These are phyloP conservation scores for Trichothecium sympodiale DNA, from an alignment of 2,329 filamentous ascomycete species.

Conservation along the genomic window DNA sequence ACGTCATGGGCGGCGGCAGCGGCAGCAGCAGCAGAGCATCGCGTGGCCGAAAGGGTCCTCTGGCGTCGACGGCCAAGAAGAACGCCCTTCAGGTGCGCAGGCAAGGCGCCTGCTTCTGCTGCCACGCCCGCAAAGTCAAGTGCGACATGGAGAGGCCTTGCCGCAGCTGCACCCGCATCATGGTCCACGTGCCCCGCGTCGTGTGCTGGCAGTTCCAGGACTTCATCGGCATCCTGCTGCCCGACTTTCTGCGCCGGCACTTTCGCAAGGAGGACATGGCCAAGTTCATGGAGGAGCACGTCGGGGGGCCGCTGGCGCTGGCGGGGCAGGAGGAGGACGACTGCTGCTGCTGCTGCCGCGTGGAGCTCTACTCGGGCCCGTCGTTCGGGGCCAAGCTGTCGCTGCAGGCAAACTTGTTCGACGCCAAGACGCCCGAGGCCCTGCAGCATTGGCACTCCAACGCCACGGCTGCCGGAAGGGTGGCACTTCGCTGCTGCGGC, in stretches of 20 bases:
- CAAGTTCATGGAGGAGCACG: constrained; percentile 36
- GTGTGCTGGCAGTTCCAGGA: constrained; percentile 50
- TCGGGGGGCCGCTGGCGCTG: constrained; percentile 13
- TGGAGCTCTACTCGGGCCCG: constrained; percentile 37
- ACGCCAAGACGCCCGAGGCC: constrained; percentile 33
- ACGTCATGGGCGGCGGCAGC: constrained; percentile 27
- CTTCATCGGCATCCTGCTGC: constrained; percentile 41
- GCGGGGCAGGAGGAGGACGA: too few species aligned
- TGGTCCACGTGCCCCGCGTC: constrained; percentile 36
- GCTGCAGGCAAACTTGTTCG: constrained; percentile 42
- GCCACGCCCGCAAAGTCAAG: constrained; percentile 47
- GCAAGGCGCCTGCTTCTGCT: constrained; percentile 47
- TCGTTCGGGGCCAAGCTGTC: constrained; percentile 32
- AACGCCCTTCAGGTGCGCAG: constrained; percentile 43
- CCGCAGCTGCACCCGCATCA: constrained; percentile 43
- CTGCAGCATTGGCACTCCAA: constrained; percentile 40
- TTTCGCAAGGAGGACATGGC: constrained; percentile 38
- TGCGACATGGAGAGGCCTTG: constrained; percentile 45
- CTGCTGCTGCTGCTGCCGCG: too few species aligned
- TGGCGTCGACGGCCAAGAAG: constrained; percentile 42
- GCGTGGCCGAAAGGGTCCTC: constrained; percentile 43
- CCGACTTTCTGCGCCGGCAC: constrained; percentile 38
- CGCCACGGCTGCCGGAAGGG: constrained; percentile 19
- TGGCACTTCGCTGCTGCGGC: constrained; percentile 28
- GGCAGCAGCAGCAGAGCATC: constrained; percentile 15